Evolutionary conservation across 306 rosid species (phyloP).

Genomic region (Trifolium pratense): DNA sequence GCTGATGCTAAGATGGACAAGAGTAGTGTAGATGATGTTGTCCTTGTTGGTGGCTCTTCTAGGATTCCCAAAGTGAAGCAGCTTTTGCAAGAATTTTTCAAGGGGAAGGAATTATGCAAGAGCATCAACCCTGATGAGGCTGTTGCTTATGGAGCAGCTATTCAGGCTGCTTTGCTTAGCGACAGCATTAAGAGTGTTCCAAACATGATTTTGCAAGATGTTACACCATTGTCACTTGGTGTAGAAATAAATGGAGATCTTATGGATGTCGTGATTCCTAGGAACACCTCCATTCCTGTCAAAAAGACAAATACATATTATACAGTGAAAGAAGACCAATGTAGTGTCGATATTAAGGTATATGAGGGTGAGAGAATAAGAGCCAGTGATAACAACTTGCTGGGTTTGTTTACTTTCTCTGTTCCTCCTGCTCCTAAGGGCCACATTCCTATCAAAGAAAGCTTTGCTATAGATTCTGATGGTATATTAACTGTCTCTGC

Average conservation of each 20-base stretch:
- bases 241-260: accelerated
- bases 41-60: slow-evolving; percentile 20
- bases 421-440: background rate
- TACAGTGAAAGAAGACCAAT: background rate
- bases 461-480: background rate
- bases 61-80: slow-evolving; percentile 15
- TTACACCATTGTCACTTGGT: background rate
- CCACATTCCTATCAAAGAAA: background rate
- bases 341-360: accelerated
- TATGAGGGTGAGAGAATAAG: background rate
- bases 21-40: background rate
- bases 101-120: background rate
- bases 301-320: background rate
- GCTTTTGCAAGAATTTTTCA: background rate
- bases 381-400: background rate
- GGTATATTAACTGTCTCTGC: background rate
- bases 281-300: background rate
- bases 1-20: background rate
- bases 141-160: slow-evolving; percentile 30
- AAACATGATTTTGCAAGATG: background rate
- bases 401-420: accelerated
- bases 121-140: slow-evolving; percentile 34
- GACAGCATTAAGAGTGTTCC: background rate
- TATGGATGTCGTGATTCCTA: background rate
- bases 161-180: slow-evolving; percentile 2